Conservation (phyloP, 225 moss, liverwort and hornwort genomes). For the Marchantia paleacea region DNA sequence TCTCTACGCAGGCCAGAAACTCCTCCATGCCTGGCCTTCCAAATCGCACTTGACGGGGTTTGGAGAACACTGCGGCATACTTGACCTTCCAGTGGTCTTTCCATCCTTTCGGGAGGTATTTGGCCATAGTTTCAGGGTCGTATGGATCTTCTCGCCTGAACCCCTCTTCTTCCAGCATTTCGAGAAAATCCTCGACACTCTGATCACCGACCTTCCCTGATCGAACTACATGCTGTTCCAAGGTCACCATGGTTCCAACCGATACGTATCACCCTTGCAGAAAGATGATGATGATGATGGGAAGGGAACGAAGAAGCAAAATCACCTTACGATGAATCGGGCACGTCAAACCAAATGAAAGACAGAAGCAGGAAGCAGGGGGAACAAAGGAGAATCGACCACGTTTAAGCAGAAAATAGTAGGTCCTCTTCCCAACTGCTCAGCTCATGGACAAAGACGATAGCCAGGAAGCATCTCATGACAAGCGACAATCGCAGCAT, state of each 20-base stretch:
- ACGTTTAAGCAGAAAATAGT: background rate
- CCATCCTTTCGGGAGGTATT: conserved; percentile 13
- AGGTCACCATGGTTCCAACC: conserved; percentile 16
- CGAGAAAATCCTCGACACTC: conserved; percentile 21
- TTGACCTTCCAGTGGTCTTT: conserved; percentile 23
- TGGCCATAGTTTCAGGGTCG: conserved; percentile 20
- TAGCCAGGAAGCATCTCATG: background rate
- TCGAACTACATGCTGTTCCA: conserved; percentile 23
- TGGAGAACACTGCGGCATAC: conserved; percentile 24
- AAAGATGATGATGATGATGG: background rate
- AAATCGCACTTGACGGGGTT: conserved; percentile 1
- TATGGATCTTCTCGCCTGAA: conserved; percentile 18
- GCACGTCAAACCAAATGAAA: background rate
- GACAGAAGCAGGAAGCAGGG: background rate
- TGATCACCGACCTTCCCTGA: conserved; percentile 10
- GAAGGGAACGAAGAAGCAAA: background rate
- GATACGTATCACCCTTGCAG: conserved; percentile 11
- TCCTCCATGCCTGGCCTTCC: conserved; percentile 8
- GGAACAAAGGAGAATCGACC: too few species aligned
- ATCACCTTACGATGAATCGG: background rate
- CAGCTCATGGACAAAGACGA: background rate
- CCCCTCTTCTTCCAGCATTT: conserved; percentile 19
- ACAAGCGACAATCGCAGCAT: background rate
- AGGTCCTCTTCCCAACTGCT: background rate
- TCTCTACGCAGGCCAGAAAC: conserved; percentile 2